Conservation (phyloP, 345 rosid species). For the Eucalyptus paniculata region DNA sequence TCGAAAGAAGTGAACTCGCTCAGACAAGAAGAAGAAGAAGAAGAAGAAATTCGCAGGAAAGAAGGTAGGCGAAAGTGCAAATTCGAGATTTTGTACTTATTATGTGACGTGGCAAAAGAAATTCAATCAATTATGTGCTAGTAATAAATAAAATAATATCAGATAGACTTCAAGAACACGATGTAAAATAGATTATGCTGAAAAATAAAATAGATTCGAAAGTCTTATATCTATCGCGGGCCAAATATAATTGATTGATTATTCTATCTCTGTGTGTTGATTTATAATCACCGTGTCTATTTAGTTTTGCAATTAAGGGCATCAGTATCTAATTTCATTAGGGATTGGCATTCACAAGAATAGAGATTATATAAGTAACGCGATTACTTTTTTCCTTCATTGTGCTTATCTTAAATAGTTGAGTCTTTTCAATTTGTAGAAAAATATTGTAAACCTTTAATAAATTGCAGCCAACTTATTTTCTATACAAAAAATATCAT, state of each 20-base stretch:
- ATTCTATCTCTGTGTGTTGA: rapidly evolving
- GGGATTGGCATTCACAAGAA: rapidly evolving
- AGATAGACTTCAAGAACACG: neutral
- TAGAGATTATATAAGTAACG: rapidly evolving
- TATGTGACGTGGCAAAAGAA: neutral
- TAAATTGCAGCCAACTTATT: neutral
- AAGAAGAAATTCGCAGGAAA: neutral
- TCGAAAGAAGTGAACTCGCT: neutral
- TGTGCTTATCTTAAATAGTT: rapidly evolving
- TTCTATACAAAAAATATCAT: neutral
- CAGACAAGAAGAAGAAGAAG: neutral
- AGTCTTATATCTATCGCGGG: too few species aligned
- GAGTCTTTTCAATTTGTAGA: neutral
- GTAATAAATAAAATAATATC: neutral
- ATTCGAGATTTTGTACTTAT: neutral
- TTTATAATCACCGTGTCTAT: neutral
- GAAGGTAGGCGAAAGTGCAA: neutral
- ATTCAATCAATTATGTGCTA: neutral
- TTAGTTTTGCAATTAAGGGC: neutral
- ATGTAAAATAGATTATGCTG: neutral
- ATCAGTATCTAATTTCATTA: rapidly evolving
- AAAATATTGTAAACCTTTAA: neutral
- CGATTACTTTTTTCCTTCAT: rapidly evolving
- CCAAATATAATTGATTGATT: neutral
- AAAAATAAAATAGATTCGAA: neutral